Conservation (phyloP, 2,329 filamentous ascomycete genomes). For the Pestalotiopsis sp. region DNA sequence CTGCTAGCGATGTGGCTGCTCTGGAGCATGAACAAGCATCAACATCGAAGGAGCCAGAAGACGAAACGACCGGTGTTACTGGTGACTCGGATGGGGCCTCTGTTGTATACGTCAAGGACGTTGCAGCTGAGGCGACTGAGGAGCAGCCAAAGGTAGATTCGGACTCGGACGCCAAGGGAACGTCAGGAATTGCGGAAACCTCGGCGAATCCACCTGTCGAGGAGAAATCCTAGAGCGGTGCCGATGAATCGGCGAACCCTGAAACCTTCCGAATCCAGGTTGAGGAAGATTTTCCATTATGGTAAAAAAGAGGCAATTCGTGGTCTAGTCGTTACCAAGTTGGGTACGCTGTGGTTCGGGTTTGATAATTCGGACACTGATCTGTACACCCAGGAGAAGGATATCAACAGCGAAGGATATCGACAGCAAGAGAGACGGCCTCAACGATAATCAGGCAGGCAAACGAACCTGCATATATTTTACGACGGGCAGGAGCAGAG, state of each 20-base stretch:
- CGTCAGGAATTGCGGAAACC: not conserved
- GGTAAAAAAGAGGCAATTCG: not conserved
- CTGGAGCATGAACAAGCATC: conserved; percentile 23
- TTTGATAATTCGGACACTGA: not conserved
- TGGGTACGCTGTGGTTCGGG: not conserved
- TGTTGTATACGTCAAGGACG: conserved; percentile 12
- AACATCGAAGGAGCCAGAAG: conserved; percentile 21
- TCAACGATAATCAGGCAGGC: not conserved
- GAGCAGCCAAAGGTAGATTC: not conserved
- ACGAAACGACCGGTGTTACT: not conserved
- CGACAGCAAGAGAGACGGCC: too few relatives aligned
- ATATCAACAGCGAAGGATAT: not conserved
- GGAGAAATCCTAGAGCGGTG: not conserved
- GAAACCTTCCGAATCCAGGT: not conserved
- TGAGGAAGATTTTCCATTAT: not conserved
- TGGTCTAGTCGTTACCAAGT: not conserved
- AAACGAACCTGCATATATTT: not conserved
- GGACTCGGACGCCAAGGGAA: not conserved
- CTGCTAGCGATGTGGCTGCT: conserved; percentile 21
- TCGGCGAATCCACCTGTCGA: not conserved
- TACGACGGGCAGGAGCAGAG: not conserved
- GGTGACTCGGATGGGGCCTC: not conserved
- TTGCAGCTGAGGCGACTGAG: not conserved
- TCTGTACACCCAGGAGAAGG: not conserved
- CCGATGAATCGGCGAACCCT: not conserved